These are phyloP conservation scores for Pleurotus sapidus DNA, from an alignment of 768 basidiomycete species.

Conservation along the genomic window DNA sequence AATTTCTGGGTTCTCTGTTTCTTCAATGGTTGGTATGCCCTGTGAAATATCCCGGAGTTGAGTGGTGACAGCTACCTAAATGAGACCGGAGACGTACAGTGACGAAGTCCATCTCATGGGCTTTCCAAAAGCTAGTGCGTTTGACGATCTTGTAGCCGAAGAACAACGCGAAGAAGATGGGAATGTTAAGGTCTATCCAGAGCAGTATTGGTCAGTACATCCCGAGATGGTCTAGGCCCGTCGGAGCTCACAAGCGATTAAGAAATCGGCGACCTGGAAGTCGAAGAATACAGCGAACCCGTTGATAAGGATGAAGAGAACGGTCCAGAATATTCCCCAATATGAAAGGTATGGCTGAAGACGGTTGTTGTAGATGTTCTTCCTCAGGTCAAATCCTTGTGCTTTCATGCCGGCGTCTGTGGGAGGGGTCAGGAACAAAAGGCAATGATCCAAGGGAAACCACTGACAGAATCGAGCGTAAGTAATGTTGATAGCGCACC, in stretches of 20 bases:
- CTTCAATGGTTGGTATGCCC: conserved; percentile 66
- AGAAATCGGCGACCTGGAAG: conserved; percentile 53
- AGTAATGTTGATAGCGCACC: conserved; percentile 68
- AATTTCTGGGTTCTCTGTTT: conserved; percentile 54
- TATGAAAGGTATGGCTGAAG: conserved; percentile 68
- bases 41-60: conserved; percentile 14
- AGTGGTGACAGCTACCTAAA: conserved; percentile 22
- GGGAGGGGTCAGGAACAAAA: background rate
- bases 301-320: conserved; percentile 53
- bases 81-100: conserved; percentile 51
- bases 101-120: conserved; percentile 66
- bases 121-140: conserved; percentile 45
- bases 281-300: conserved; percentile 61
- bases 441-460: conserved; percentile 43
- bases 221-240: conserved; percentile 7
- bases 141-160: conserved; percentile 39
- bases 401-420: conserved; percentile 58
- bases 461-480: conserved; percentile 65
- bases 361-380: conserved; percentile 58
- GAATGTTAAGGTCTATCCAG: conserved; percentile 41
- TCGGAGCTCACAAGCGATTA: conserved; percentile 42
- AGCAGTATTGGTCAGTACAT: background rate
- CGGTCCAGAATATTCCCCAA: conserved; percentile 68
- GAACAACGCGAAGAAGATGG: conserved; percentile 38
- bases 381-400: conserved; percentile 61